Evolutionary conservation across 2,329 filamentous ascomycete species (phyloP).

Genomic region (Rhinocladiella similis): DNA sequence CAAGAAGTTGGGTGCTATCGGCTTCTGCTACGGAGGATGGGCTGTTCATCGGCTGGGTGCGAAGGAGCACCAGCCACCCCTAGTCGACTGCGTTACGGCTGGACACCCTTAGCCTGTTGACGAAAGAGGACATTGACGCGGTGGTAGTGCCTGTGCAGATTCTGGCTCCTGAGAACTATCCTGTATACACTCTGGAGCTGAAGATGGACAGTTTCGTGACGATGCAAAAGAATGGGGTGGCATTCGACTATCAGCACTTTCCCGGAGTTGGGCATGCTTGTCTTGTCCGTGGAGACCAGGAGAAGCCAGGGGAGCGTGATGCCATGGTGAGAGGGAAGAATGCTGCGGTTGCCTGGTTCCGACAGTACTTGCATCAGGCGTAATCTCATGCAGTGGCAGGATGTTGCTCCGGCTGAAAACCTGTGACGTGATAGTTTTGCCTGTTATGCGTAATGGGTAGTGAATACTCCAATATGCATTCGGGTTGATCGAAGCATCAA

Average conservation of each 20-base stretch:
- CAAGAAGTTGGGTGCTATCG: constrained; percentile 45
- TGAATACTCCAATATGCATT: too few relatives aligned
- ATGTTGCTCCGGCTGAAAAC: too few relatives aligned
- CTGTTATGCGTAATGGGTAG: too few relatives aligned
- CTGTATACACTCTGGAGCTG: constrained; percentile 45
- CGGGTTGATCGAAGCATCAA: too few relatives aligned
- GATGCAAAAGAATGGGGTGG: constrained; percentile 39
- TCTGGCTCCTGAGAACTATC: constrained; percentile 52
- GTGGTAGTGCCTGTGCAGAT: constrained; percentile 53
- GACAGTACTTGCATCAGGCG: constrained; percentile 1
- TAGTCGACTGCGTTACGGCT: constrained; percentile 49
- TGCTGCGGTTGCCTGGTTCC: constrained; percentile 49
- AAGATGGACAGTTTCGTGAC: constrained; percentile 46
- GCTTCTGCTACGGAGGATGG: constrained; percentile 52
- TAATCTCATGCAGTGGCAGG: not conserved
- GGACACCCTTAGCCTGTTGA: constrained; percentile 49
- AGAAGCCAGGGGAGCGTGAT: constrained; percentile 41
- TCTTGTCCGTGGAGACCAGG: constrained; percentile 44
- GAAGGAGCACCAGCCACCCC: constrained; percentile 33
- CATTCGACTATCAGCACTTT: constrained; percentile 56
- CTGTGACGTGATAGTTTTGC: too few relatives aligned
- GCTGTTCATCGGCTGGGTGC: constrained; percentile 49
- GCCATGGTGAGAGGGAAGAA: constrained; percentile 52
- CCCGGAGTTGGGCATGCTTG: constrained; percentile 52
- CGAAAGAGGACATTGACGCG: constrained; percentile 45